Conservation (phyloP, 2,329 filamentous ascomycete genomes). For the Talaromyces sp. region DNA sequence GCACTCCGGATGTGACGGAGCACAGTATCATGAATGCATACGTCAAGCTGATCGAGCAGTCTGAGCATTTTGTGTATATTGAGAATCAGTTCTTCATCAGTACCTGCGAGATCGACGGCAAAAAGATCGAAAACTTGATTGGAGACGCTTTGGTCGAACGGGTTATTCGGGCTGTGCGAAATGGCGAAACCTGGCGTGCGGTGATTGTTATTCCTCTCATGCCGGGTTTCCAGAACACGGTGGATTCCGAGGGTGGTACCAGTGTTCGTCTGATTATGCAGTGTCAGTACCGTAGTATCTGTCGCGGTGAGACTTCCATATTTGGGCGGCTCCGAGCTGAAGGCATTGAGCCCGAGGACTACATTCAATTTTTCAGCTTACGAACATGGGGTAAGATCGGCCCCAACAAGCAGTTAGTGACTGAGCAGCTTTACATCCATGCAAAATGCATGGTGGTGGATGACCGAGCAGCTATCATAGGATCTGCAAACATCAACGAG, state of each 20-base stretch:
- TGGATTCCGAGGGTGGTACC: slow-evolving; percentile 88
- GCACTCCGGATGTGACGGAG: slow-evolving; percentile 75
- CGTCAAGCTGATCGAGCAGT: slow-evolving; percentile 87
- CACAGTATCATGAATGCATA: slow-evolving; percentile 96
- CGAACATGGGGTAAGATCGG: slow-evolving; percentile 90
- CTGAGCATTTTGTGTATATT: slow-evolving; percentile 96
- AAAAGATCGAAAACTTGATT: slow-evolving; percentile 85
- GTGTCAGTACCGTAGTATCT: slow-evolving; percentile 94
- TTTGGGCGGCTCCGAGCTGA: slow-evolving; percentile 75
- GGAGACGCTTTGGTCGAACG: slow-evolving; percentile 91
- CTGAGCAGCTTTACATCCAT: slow-evolving; percentile 96
- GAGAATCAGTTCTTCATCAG: slow-evolving; percentile 99
- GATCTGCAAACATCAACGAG: slow-evolving; percentile 98
- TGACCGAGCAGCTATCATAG: slow-evolving; percentile 87
- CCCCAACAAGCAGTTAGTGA: slow-evolving; percentile 73
- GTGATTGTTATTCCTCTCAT: slow-evolving; percentile 89
- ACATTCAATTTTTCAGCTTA: slow-evolving; percentile 90
- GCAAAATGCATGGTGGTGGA: slow-evolving; percentile 96
- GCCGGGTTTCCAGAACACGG: slow-evolving; percentile 97
- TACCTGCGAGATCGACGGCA: slow-evolving; percentile 80
- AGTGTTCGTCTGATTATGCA: slow-evolving; percentile 95
- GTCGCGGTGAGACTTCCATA: slow-evolving; percentile 84
- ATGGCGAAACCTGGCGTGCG: slow-evolving; percentile 84
- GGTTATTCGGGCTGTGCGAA: slow-evolving; percentile 75
- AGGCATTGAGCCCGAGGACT: slow-evolving; percentile 88